Conservation (phyloP, 768 basidiomycete genomes). For the Clavulina sp. region DNA sequence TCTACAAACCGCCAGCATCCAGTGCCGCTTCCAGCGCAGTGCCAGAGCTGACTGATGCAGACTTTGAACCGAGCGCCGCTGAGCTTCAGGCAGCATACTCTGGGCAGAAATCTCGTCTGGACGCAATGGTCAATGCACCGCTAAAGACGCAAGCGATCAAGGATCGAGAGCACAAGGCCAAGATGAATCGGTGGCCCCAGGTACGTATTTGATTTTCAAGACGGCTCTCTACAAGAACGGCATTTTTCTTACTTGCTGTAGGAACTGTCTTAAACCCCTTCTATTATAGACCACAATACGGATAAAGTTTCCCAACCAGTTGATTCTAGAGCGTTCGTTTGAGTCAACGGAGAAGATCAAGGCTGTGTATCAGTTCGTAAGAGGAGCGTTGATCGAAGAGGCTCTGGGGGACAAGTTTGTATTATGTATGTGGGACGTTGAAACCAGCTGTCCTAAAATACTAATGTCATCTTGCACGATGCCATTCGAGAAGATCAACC, state of each 20-base stretch:
- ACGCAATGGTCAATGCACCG: slow-evolving; percentile 50
- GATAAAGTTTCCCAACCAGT: slow-evolving; percentile 63
- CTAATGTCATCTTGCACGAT: neutral
- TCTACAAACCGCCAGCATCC: neutral
- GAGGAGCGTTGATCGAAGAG: slow-evolving; percentile 50
- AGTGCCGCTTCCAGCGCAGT: neutral
- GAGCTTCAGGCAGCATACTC: slow-evolving; percentile 49
- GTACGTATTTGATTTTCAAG: slow-evolving; percentile 25
- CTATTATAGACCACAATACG: slow-evolving; percentile 55
- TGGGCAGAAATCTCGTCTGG: slow-evolving; percentile 40
- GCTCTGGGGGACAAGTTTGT: slow-evolving; percentile 67
- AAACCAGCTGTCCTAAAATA: neutral
- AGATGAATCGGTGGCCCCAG: slow-evolving; percentile 52
- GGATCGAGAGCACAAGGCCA: slow-evolving; percentile 42
- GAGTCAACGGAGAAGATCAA: slow-evolving; percentile 64
- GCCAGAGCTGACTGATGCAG: slow-evolving; percentile 63
- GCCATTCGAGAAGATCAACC: slow-evolving; percentile 45
- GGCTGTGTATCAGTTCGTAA: slow-evolving; percentile 72
- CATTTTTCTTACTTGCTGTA: neutral
- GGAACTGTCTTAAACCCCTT: slow-evolving; percentile 7
- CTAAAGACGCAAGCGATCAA: slow-evolving; percentile 45
- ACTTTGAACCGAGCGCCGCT: slow-evolving; percentile 51
- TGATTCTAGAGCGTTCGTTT: slow-evolving; percentile 62
- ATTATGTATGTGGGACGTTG: slow-evolving; percentile 39
- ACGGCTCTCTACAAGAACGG: neutral